Percentiles rank a stretch among this genome's conserved stretches.
Evolutionary conservation across 345 rosid genomes (phyloP).

Genomic region (Odontarrhena argentea): DNA sequence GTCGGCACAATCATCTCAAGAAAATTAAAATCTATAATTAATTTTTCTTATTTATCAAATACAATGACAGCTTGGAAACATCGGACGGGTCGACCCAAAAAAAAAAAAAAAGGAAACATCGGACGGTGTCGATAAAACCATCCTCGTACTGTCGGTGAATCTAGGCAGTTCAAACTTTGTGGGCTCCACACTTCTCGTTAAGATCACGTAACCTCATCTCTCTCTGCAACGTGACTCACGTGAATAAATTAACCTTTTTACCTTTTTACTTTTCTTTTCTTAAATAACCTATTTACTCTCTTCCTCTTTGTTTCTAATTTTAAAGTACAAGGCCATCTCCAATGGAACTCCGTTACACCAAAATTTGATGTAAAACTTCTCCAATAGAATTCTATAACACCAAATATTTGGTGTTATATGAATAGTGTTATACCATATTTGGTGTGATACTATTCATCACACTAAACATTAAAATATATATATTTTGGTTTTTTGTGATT

Average conservation of each 20-base stretch:
- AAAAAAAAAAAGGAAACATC: slow-evolving; percentile 38
- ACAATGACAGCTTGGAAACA: slow-evolving; percentile 43
- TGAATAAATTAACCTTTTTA: slow-evolving; percentile 13
- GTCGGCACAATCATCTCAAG: slow-evolving; percentile 44
- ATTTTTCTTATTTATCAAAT: background rate
- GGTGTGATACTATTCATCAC: no score
- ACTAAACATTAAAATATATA: no score
- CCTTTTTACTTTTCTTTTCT: background rate
- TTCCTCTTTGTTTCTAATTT: background rate
- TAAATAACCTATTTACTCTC: background rate
- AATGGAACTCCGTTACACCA: no score
- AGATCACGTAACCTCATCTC: slow-evolving; percentile 33
- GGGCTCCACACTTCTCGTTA: slow-evolving; percentile 26
- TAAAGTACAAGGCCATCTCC: background rate
- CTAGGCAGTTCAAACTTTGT: slow-evolving; percentile 31
- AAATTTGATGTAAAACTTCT: no score
- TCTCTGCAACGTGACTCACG: slow-evolving; percentile 42
- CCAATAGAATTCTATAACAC: no score
- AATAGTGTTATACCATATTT: no score
- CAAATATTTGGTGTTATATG: no score
- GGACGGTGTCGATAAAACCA: slow-evolving; percentile 47
- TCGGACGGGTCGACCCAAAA: slow-evolving; percentile 48
- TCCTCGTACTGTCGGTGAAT: slow-evolving; percentile 40
- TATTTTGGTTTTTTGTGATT: no score
- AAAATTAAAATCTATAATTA: slow-evolving; percentile 1